Percentiles rank a stretch among this genome's conserved stretches.
These are phyloP conservation scores for Knoxdaviesia capensis DNA, from an alignment of 2,329 filamentous ascomycete genomes.

Conservation along the genomic window DNA sequence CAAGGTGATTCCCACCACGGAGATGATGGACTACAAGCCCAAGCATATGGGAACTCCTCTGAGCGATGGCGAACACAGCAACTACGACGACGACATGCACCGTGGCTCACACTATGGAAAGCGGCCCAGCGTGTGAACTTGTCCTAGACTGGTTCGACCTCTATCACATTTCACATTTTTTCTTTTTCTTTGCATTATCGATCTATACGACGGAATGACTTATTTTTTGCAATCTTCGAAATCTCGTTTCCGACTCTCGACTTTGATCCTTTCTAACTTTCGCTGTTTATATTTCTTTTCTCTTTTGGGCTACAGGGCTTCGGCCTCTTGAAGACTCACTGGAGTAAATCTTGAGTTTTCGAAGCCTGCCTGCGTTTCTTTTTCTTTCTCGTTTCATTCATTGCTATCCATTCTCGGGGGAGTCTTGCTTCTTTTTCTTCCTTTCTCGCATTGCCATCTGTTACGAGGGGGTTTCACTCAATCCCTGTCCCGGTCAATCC, in stretches of 20 bases:
- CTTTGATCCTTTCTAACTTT: background rate
- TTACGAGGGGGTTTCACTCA: too few species aligned
- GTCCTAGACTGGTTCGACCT: background rate
- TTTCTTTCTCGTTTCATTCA: background rate
- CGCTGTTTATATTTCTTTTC: background rate
- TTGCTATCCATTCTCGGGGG: background rate
- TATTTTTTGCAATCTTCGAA: too few species aligned
- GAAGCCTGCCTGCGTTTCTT: background rate
- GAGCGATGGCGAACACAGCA: constrained; percentile 25
- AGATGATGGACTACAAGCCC: constrained; percentile 18
- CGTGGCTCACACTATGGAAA: constrained; percentile 17
- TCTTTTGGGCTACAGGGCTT: background rate
- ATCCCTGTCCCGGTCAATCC: background rate
- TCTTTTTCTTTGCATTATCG: background rate
- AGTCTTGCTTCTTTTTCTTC: background rate
- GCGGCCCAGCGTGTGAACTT: constrained; percentile 23
- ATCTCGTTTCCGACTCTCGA: background rate
- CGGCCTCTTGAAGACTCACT: too few species aligned
- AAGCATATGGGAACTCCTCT: constrained; percentile 17
- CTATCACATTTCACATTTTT: background rate
- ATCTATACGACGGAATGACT: too few species aligned
- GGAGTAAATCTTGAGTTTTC: background rate
- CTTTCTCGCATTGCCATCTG: too few species aligned
- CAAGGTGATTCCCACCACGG: constrained; percentile 15
- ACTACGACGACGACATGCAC: constrained; percentile 23